Conservation (phyloP, 352 stramenopile genomes). For the Phytopythium kandeliae region DNA sequence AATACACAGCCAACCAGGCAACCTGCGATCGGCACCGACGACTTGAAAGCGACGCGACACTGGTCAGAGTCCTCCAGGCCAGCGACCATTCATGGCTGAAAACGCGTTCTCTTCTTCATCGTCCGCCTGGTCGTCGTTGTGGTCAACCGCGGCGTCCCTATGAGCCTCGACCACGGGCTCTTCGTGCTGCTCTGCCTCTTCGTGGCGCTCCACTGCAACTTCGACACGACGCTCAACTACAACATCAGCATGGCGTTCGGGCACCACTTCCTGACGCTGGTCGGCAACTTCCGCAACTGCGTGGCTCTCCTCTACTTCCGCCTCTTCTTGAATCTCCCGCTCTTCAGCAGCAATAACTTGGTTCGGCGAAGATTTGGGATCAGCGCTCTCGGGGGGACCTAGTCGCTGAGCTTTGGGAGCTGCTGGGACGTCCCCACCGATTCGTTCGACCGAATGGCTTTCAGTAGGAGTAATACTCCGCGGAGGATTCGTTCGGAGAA, state of each 20-base stretch:
- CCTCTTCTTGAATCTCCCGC: background rate
- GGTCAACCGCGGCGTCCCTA: background rate
- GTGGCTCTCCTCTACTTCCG: background rate
- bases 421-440: background rate
- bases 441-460: background rate
- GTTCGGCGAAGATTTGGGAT: background rate
- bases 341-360: background rate
- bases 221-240: background rate
- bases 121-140: slow-evolving; percentile 2
- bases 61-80: slow-evolving; percentile 4
- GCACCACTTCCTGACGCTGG: background rate
- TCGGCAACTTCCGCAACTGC: background rate
- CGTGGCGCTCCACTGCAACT: background rate
- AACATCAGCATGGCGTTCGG: background rate
- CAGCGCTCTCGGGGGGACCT: background rate
- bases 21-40: background rate
- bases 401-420: background rate
- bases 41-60: background rate
- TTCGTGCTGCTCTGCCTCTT: background rate
- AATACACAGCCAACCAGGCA: background rate
- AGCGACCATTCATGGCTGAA: slow-evolving; percentile 6
- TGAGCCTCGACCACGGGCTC: background rate
- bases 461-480: background rate
- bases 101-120: slow-evolving; percentile 13
- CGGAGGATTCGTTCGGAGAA: background rate